phyloP scores from a whole-genome alignment of 306 rosid genomes.

The Senna tora region DNA sequence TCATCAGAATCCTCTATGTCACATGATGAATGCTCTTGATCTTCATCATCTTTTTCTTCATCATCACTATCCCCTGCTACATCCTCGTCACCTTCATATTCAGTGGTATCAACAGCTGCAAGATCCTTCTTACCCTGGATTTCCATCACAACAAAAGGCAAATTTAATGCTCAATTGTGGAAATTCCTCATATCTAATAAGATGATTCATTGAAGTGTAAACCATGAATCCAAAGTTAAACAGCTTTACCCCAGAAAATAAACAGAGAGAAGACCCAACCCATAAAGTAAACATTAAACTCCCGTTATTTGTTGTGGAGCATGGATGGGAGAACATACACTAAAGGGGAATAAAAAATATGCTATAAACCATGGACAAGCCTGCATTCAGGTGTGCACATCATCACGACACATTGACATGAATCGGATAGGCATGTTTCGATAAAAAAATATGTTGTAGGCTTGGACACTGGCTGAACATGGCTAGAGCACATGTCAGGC shows the following conservation, averaged over 20 bases:
- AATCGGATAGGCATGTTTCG: not conserved
- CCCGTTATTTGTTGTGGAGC: not conserved
- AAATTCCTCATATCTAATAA: slow-evolving; percentile 7
- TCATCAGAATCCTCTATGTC: slow-evolving; percentile 84
- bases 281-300: not conserved
- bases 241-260: not conserved
- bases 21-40: slow-evolving; percentile 58
- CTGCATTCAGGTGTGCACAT: not conserved
- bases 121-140: slow-evolving; percentile 90
- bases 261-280: slow-evolving; percentile 18
- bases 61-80: slow-evolving; percentile 55
- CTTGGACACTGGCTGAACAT: no score
- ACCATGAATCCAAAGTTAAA: slow-evolving; percentile 6
- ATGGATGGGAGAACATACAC: not conserved
- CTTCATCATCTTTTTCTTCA: slow-evolving; percentile 45
- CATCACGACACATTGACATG: not conserved
- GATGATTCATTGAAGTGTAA: not conserved
- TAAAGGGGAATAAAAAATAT: not conserved
- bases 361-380: not conserved
- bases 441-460: no score
- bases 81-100: slow-evolving; percentile 65
- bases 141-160: slow-evolving; percentile 33
- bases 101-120: slow-evolving; percentile 68
- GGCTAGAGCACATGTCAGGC: not conserved
- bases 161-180: not conserved